These are phyloP conservation scores for Arachis stenosperma DNA, from an alignment of 306 rosid genomes.

Conservation along the genomic window DNA sequence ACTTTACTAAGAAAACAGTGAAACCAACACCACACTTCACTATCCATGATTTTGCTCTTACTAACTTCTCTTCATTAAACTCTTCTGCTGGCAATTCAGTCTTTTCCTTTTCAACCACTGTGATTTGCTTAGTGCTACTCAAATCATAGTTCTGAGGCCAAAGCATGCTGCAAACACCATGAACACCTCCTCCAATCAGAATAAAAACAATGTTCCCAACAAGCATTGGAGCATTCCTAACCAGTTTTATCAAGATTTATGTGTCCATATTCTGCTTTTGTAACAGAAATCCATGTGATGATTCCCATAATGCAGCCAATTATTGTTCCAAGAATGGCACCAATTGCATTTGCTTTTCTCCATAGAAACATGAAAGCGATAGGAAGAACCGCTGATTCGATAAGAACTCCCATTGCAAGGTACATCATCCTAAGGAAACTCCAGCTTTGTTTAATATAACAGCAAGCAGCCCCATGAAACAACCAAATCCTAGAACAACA, in stretches of 20 bases:
- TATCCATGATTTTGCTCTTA: slow-evolving; percentile 74
- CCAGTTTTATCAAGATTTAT: slow-evolving; percentile 83
- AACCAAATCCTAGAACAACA: slow-evolving; percentile 71
- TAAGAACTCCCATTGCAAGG: slow-evolving; percentile 87
- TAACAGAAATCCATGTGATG: slow-evolving; percentile 73
- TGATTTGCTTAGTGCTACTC: slow-evolving; percentile 75
- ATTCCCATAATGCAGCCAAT: slow-evolving; percentile 79
- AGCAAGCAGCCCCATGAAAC: slow-evolving; percentile 85
- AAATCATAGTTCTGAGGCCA: slow-evolving; percentile 93
- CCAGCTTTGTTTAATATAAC: slow-evolving; percentile 81
- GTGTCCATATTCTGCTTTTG: slow-evolving; percentile 66
- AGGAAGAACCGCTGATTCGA: slow-evolving; percentile 93
- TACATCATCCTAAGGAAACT: slow-evolving; percentile 94
- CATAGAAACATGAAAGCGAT: slow-evolving; percentile 91
- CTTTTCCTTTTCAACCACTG: slow-evolving; percentile 81
- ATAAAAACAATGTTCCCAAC: slow-evolving; percentile 87
- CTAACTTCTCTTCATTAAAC: slow-evolving; percentile 69
- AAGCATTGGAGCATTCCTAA: slow-evolving; percentile 91
- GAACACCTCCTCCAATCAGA: slow-evolving; percentile 72
- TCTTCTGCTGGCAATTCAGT: slow-evolving; percentile 69
- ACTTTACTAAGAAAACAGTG: too few species aligned
- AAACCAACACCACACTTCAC: slow-evolving; percentile 88
- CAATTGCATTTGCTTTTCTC: slow-evolving; percentile 82
- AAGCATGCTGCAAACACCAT: slow-evolving; percentile 62
- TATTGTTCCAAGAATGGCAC: slow-evolving; percentile 80